phyloP scores from a whole-genome alignment of 148 eudicot genomes.

The Camellia lanceoleosa region DNA sequence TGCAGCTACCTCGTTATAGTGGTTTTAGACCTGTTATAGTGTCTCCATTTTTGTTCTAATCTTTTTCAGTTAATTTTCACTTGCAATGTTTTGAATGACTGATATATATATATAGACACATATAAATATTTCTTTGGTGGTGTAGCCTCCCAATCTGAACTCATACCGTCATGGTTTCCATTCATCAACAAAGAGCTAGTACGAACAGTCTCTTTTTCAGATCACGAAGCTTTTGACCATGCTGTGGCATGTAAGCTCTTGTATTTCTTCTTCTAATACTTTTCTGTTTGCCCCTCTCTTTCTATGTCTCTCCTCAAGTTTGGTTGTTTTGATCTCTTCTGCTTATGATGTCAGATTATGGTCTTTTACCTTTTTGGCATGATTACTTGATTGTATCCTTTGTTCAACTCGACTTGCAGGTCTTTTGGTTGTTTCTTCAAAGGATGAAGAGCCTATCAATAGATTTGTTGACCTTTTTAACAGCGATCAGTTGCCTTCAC shows the following conservation, averaged over 20 bases:
- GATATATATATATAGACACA: neutral
- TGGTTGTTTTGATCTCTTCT: neutral
- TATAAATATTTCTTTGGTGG: conserved; percentile 12
- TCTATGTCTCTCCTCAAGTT: neutral
- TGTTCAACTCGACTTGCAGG: conserved; percentile 47
- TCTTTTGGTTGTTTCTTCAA: conserved; percentile 89
- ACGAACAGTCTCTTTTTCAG: conserved; percentile 74
- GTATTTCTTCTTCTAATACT: conserved; percentile 11
- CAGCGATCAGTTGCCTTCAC: conserved; percentile 69
- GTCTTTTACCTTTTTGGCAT: neutral
- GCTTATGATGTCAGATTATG: conserved; percentile 3
- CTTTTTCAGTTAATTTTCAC: neutral
- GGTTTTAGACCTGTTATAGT: neutral
- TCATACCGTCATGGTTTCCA: conserved; percentile 80
- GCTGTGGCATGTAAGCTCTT: conserved; percentile 86
- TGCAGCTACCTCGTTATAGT: neutral
- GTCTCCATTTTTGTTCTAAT: neutral
- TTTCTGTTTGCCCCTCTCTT: no score
- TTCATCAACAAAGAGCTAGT: conserved; percentile 84
- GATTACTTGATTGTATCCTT: conserved; percentile 5
- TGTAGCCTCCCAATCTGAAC: conserved; percentile 58
- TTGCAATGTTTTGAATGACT: conserved; percentile 3
- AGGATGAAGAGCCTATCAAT: conserved; percentile 72
- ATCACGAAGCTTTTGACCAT: conserved; percentile 97
- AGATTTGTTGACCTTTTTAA: conserved; percentile 89